These are phyloP conservation scores for Salvia rosmarinus DNA, from an alignment of 257 asterid genomes.

Conservation along the genomic window DNA sequence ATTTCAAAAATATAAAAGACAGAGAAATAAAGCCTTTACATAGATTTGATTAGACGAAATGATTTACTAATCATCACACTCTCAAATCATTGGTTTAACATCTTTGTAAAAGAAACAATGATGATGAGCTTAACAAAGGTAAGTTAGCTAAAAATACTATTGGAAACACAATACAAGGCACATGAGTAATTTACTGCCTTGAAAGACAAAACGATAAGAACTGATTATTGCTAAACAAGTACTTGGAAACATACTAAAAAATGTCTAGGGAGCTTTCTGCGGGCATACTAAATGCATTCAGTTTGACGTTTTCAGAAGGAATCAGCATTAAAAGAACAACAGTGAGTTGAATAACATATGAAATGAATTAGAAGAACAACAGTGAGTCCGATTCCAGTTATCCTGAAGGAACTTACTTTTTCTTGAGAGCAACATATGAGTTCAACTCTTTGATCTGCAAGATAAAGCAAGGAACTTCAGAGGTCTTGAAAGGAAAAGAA, in stretches of 20 bases:
- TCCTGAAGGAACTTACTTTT: slow-evolving; percentile 64
- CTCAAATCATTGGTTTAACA: neutral
- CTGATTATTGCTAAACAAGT: neutral
- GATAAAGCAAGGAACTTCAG: slow-evolving; percentile 38
- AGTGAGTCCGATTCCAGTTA: neutral
- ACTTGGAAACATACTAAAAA: neutral
- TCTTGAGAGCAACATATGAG: slow-evolving; percentile 94
- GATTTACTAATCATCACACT: neutral
- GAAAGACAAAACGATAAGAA: neutral
- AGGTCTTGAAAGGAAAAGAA: slow-evolving; percentile 7
- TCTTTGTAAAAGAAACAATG: neutral
- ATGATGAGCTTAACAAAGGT: neutral
- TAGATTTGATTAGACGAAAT: neutral
- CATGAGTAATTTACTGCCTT: neutral
- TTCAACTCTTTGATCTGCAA: slow-evolving; percentile 95
- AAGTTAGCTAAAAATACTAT: neutral
- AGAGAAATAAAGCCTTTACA: neutral
- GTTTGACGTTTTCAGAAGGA: slow-evolving; percentile 24
- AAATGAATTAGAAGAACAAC: slow-evolving; percentile 24
- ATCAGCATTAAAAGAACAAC: slow-evolving; percentile 17
- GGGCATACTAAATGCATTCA: neutral
- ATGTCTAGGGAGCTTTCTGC: neutral
- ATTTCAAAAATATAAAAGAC: neutral
- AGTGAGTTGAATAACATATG: neutral
- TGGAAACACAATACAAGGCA: neutral